Percentiles rank a stretch among this genome's conserved stretches.
phyloP scores from a whole-genome alignment of 805 yeast species.

The Starmerella apis region DNA sequence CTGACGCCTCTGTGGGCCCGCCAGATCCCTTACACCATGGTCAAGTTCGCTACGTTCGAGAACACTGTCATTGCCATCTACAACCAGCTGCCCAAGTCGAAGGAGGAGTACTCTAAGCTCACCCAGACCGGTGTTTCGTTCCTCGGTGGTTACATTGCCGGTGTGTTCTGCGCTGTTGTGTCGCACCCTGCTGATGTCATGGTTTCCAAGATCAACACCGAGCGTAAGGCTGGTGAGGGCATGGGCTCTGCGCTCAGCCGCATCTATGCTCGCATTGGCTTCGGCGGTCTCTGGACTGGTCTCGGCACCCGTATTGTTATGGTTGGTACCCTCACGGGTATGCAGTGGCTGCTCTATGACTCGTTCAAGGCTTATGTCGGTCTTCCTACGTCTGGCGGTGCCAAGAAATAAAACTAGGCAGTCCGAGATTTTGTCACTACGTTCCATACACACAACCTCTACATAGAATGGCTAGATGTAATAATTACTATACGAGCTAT shows the following conservation, averaged over 20 bases:
- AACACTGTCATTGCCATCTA: constrained; percentile 76
- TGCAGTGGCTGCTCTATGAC: constrained; percentile 94
- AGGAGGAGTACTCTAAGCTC: constrained; percentile 53
- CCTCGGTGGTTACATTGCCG: constrained; percentile 92
- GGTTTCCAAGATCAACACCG: constrained; percentile 84
- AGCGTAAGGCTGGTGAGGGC: constrained; percentile 52
- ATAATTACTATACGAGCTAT: neutral
- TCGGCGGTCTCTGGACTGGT: constrained; percentile 91
- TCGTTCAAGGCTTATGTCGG: constrained; percentile 88
- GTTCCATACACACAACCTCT: neutral
- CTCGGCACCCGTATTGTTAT: constrained; percentile 84
- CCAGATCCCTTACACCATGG: constrained; percentile 97
- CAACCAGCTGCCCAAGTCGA: constrained; percentile 57
- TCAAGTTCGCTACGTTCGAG: constrained; percentile 89
- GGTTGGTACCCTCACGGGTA: constrained; percentile 94
- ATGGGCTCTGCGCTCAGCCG: constrained; percentile 55
- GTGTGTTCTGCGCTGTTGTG: constrained; percentile 88
- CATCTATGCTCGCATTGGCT: constrained; percentile 76
- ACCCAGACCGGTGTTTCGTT: constrained; percentile 92
- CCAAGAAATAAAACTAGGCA: constrained; percentile 21
- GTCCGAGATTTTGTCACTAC: neutral
- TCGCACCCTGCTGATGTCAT: constrained; percentile 97
- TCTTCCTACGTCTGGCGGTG: constrained; percentile 80
- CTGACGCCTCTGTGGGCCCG: constrained; percentile 86
- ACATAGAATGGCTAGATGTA: constrained; percentile 7